Conservation (phyloP, 495 filamentous ascomycete genomes). For the Penicillium soppii region DNA sequence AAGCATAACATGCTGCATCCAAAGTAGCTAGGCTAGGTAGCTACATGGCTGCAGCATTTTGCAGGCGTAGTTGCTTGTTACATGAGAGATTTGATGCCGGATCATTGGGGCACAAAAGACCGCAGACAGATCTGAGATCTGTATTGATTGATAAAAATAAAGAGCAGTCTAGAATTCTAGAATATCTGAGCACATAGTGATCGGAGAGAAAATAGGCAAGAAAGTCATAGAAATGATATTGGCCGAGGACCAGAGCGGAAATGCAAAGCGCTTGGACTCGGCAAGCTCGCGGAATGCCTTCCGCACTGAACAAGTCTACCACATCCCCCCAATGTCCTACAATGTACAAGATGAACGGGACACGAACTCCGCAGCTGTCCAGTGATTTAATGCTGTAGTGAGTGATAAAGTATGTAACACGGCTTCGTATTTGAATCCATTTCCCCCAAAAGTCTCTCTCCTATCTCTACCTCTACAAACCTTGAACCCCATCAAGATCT, state of each 20-base stretch:
- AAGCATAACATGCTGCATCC: too few relatives aligned
- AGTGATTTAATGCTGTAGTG: neutral
- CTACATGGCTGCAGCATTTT: too few relatives aligned
- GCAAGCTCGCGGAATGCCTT: constrained; percentile 18
- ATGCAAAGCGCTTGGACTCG: constrained; percentile 20
- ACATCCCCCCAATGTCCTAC: neutral
- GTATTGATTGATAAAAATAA: too few relatives aligned
- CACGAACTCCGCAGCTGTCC: neutral
- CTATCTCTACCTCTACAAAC: neutral
- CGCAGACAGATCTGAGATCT: too few relatives aligned
- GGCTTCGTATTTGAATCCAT: neutral
- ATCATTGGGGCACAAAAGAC: too few relatives aligned
- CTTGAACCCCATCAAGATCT: neutral
- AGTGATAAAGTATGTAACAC: neutral
- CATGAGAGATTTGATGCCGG: too few relatives aligned
- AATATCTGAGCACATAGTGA: neutral
- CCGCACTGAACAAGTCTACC: constrained; percentile 10
- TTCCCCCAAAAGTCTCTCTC: neutral
- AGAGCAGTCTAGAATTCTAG: too few relatives aligned
- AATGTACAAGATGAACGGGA: neutral
- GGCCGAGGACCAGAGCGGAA: constrained; percentile 16
- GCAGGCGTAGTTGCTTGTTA: too few relatives aligned
- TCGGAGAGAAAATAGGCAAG: neutral
- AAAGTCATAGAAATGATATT: neutral
- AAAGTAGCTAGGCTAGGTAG: too few relatives aligned